Percentiles rank a stretch among this genome's conserved stretches.
phyloP scores from a whole-genome alignment of 2,329 filamentous ascomycete genomes.

The Mariannaea elegans region DNA sequence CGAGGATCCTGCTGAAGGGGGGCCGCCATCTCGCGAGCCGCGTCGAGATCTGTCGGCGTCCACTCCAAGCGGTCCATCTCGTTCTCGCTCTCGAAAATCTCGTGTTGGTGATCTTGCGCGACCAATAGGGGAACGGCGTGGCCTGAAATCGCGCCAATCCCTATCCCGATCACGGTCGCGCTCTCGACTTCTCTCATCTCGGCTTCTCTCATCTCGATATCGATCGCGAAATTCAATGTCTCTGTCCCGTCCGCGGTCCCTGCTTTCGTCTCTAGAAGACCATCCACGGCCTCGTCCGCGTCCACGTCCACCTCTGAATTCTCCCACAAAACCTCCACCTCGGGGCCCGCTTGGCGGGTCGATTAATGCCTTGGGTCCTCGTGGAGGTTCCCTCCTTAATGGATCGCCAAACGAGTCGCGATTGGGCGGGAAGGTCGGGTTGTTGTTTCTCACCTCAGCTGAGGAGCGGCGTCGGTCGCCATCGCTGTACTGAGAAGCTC shows the following conservation, averaged over 20 bases:
- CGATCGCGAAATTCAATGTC: constrained; percentile 68
- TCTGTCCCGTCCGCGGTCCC: constrained; percentile 67
- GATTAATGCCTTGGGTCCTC: constrained; percentile 81
- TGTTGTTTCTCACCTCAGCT: constrained; percentile 64
- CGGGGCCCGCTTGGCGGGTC: constrained; percentile 75
- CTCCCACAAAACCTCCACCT: constrained; percentile 71
- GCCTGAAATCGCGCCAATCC: constrained; percentile 54
- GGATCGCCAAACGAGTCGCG: constrained; percentile 67
- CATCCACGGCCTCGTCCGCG: constrained; percentile 68
- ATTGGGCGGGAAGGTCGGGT: constrained; percentile 67
- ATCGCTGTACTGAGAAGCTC: constrained; percentile 64
- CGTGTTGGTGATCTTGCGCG: constrained; percentile 73
- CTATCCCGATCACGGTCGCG: constrained; percentile 64
- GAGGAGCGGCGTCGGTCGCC: constrained; percentile 76
- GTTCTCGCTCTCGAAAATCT: constrained; percentile 69
- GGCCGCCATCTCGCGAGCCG: constrained; percentile 74
- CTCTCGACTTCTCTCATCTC: constrained; percentile 68
- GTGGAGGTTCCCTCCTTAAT: constrained; percentile 74
- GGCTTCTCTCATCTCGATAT: constrained; percentile 67
- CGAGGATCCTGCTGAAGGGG: constrained; percentile 75
- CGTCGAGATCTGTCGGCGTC: constrained; percentile 74
- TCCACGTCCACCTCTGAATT: constrained; percentile 63
- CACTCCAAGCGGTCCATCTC: constrained; percentile 67
- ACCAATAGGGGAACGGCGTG: constrained; percentile 66
- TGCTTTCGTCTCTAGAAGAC: constrained; percentile 66